phyloP scores from a whole-genome alignment of 352 stramenopile species.

The Pythium catenulatum region DNA sequence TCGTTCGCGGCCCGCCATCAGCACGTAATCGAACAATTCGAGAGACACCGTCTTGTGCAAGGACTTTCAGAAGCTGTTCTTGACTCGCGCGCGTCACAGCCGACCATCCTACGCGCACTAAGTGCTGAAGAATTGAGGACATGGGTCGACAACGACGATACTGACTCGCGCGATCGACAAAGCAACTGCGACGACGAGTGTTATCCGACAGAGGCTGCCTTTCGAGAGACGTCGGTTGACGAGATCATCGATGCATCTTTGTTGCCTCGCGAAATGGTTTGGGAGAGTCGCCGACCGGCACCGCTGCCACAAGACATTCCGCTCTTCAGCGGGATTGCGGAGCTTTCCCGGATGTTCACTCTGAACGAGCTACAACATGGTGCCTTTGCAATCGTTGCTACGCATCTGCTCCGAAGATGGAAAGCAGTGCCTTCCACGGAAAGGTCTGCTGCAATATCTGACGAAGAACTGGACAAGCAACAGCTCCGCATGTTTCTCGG shows the following conservation, averaged over 20 bases:
- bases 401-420: neutral
- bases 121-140: no score
- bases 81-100: no score
- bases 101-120: no score
- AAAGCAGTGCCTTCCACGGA: neutral
- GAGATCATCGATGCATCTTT: neutral
- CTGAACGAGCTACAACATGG: neutral
- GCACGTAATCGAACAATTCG: neutral
- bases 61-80: no score
- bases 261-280: neutral
- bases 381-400: neutral
- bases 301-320: no score
- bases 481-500: conserved; percentile 3
- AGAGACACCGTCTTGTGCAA: neutral
- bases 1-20: no score
- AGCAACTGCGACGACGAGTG: neutral
- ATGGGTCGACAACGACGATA: neutral
- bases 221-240: neutral
- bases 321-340: neutral
- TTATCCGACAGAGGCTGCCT: no score
- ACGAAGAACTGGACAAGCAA: neutral
- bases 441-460: neutral
- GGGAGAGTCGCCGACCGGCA: no score
- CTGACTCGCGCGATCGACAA: neutral
- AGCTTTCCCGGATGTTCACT: neutral